A percentile compares a stretch with the other conserved stretches of the same genome.
Evolutionary conservation across 495 filamentous ascomycete species (phyloP).

Genomic region (Xylona heveae): DNA sequence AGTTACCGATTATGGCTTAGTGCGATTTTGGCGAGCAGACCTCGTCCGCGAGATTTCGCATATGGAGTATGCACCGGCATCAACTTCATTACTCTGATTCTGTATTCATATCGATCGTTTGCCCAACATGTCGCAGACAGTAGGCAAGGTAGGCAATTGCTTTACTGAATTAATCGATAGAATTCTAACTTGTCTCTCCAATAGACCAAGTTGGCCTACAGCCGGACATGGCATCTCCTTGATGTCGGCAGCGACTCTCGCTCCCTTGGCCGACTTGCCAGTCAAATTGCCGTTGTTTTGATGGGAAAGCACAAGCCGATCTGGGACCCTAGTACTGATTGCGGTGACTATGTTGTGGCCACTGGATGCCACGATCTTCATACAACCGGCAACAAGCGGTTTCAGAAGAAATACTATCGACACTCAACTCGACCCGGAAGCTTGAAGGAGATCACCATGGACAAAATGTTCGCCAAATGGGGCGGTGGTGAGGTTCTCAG

Average conservation of each 20-base stretch:
- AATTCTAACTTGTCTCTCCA: conserved; percentile 1
- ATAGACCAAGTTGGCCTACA: conserved; percentile 91
- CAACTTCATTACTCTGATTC: no score
- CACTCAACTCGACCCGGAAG: conserved; percentile 81
- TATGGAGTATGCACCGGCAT: no score
- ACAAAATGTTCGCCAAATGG: conserved; percentile 79
- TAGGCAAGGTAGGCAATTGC: conserved; percentile 34
- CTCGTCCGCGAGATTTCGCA: no score
- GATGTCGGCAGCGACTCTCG: conserved; percentile 39
- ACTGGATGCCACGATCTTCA: conserved; percentile 69
- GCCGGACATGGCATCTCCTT: conserved; percentile 77
- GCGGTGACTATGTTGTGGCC: conserved; percentile 96
- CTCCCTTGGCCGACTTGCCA: conserved; percentile 73
- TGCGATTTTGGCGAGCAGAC: no score
- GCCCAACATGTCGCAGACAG: conserved; percentile 47
- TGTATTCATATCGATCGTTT: conserved; percentile 1
- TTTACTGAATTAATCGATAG: conserved; percentile 4
- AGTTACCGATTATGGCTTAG: no score
- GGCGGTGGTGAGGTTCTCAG: conserved; percentile 86
- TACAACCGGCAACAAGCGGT: conserved; percentile 77
- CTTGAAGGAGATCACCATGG: conserved; percentile 80
- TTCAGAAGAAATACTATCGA: conserved; percentile 85
- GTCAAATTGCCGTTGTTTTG: conserved; percentile 70
- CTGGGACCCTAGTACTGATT: conserved; percentile 85
- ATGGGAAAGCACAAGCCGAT: conserved; percentile 99